phyloP scores from a whole-genome alignment of 345 rosid genomes.

The Rubroshorea leprosula region DNA sequence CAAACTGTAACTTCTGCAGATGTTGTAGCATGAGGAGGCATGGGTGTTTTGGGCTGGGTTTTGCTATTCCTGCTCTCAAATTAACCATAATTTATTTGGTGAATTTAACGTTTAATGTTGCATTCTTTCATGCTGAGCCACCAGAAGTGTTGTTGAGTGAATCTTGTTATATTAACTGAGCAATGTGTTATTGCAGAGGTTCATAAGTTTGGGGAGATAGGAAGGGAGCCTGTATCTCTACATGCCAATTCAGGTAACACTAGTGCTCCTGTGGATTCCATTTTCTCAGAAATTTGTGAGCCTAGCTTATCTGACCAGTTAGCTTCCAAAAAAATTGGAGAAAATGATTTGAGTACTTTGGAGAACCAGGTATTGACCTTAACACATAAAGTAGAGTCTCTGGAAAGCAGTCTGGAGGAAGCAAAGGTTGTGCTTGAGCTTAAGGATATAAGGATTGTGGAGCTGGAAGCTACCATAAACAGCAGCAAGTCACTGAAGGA shows the following conservation, averaged over 20 bases:
- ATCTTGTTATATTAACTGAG: not conserved
- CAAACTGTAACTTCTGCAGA: too few species aligned
- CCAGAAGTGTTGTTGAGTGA: not conserved
- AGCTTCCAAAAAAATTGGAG: constrained; percentile 26
- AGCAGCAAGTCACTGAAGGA: constrained; percentile 23
- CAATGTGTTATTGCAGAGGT: constrained; percentile 38
- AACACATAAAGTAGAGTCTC: constrained; percentile 34
- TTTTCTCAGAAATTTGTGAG: constrained; percentile 26
- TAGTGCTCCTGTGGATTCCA: constrained; percentile 8
- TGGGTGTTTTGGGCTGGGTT: too few species aligned
- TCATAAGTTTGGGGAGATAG: constrained; percentile 47
- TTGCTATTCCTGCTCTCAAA: not conserved
- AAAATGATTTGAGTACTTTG: constrained; percentile 24
- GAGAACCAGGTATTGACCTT: constrained; percentile 44
- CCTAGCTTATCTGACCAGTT: constrained; percentile 33
- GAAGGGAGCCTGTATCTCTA: constrained; percentile 31
- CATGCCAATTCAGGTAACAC: constrained; percentile 25
- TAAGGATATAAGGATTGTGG: constrained; percentile 49
- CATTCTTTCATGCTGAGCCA: not conserved
- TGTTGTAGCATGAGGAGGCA: too few species aligned
- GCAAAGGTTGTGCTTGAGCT: constrained; percentile 31
- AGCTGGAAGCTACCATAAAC: constrained; percentile 41
- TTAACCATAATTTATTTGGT: not conserved
- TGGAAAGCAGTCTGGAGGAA: constrained; percentile 19
- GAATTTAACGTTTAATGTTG: not conserved